These are phyloP conservation scores for Penicillium subrubescens DNA, from an alignment of 495 filamentous ascomycete species.

Conservation along the genomic window DNA sequence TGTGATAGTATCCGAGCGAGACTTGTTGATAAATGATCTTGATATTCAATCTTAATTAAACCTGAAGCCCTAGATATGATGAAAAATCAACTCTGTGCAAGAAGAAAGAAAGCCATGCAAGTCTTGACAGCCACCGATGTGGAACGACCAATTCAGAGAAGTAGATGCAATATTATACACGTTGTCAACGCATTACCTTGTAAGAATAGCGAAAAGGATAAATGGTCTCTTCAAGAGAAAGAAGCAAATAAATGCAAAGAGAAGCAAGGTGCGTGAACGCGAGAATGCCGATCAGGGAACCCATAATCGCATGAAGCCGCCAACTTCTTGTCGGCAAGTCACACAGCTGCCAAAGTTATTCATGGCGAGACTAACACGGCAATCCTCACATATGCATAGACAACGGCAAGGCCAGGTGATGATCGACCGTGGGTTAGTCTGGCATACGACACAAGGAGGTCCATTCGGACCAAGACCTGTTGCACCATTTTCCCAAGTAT, in stretches of 20 bases:
- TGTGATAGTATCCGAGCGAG: background rate
- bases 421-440: slow-evolving; percentile 80
- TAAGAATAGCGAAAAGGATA: background rate
- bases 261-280: background rate
- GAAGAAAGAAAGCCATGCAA: slow-evolving; percentile 4
- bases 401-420: slow-evolving; percentile 97
- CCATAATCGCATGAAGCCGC: slow-evolving; percentile 85
- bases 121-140: background rate
- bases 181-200: slow-evolving; percentile 5
- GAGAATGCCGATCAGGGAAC: slow-evolving; percentile 61
- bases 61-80: slow-evolving; percentile 4
- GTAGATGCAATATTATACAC: slow-evolving; percentile 27
- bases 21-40: background rate
- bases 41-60: slow-evolving; percentile 13
- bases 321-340: slow-evolving; percentile 84
- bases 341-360: slow-evolving; percentile 96
- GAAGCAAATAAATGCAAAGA: background rate
- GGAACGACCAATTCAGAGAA: background rate
- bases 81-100: slow-evolving; percentile 10
- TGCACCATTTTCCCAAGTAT: slow-evolving; percentile 66
- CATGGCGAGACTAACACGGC: slow-evolving; percentile 88
- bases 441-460: slow-evolving; percentile 92
- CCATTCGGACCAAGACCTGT: slow-evolving; percentile 72
- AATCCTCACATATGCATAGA: slow-evolving; percentile 92
- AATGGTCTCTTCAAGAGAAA: background rate